Percentiles rank a stretch among this genome's conserved stretches.
phyloP scores from a whole-genome alignment of 2,329 filamentous ascomycete genomes.

The Diaporthe helianthi region DNA sequence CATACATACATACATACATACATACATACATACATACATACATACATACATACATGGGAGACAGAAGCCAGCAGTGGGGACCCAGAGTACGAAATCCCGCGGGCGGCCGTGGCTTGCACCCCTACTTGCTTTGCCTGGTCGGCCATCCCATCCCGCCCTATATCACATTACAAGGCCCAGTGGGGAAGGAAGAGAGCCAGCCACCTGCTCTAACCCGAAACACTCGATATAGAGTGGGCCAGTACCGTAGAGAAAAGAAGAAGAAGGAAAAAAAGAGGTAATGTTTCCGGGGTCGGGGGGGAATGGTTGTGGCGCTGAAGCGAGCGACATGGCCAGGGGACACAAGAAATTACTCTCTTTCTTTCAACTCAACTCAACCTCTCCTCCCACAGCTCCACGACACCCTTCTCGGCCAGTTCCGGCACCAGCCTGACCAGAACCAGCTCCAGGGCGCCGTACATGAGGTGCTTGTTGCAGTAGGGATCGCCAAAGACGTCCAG shows the following conservation, averaged over 20 bases:
- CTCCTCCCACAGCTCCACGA: slow-evolving; percentile 76
- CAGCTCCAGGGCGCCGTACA: slow-evolving; percentile 83
- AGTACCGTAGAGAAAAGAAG: background rate
- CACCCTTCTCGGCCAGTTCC: slow-evolving; percentile 76
- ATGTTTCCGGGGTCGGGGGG: background rate
- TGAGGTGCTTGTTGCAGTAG: slow-evolving; percentile 91
- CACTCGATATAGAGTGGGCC: background rate
- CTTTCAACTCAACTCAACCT: slow-evolving; percentile 61
- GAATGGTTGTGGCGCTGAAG: background rate
- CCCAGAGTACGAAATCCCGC: background rate
- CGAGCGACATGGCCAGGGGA: background rate
- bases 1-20: background rate
- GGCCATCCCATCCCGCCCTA: background rate
- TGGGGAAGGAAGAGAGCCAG: background rate
- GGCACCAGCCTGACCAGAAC: slow-evolving; percentile 83
- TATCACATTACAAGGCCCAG: no score
- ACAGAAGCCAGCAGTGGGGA: no score
- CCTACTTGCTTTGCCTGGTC: background rate
- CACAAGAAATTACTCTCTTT: background rate
- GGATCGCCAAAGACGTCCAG: slow-evolving; percentile 79
- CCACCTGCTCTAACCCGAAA: slow-evolving; percentile 1
- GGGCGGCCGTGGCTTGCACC: background rate
- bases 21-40: background rate
- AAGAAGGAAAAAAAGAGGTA: background rate
- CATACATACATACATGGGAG: background rate